Base-by-base conservation (phyloP, 1,139 yeast genomes). In the Yamadazyma buinensis region DNA sequence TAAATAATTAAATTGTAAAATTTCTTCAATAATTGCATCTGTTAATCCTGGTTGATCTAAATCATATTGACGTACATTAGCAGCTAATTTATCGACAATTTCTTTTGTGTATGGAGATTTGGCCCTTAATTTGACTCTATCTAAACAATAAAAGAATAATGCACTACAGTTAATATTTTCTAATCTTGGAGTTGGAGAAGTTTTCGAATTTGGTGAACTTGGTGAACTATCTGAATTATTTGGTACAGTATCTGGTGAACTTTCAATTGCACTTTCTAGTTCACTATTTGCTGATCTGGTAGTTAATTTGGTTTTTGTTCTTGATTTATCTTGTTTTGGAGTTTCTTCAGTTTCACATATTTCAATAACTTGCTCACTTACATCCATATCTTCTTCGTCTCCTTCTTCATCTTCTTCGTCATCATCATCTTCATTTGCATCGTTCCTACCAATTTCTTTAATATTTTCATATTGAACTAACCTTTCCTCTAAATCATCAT, bases 11-110 rank as follows among this genome's bases (percentile, higher is more conserved):
- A 43, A 42, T 29, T 43, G 37, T 15, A 41, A 32, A 24, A 54
- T 53, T 48, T 81, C 87, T 53, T 80, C 85, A 23, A 79, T 61
- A n/a, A 81, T 63, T 0, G 84, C 84, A 39, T 77, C 80, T 37
- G 77, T 59, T 23, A 82, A 59, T 0, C 90, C 90, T 0, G 84
- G 81, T 39, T 73, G 75, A n/a, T 58, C 54, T 26, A 50, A 43
- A 48, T 82, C 88, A 36, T 67, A 66, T n/a, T 49, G 51, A 2
- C 51, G 44, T 33, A 77, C 55, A n/a, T 49, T 52, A 14, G 55
- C 49, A 21, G 67, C 60, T 35, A 80, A 50, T 3, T 55, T 43
- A 21, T 59, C 53, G 12, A 79, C 81, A 4, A 69, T 57, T 4
- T 43, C 39, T 39, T 61, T 68, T 0, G 84, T 75, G n/a, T 56